Evolutionary conservation across 768 basidiomycete genomes (phyloP).

Genomic region (Leccinum subtestaceum): DNA sequence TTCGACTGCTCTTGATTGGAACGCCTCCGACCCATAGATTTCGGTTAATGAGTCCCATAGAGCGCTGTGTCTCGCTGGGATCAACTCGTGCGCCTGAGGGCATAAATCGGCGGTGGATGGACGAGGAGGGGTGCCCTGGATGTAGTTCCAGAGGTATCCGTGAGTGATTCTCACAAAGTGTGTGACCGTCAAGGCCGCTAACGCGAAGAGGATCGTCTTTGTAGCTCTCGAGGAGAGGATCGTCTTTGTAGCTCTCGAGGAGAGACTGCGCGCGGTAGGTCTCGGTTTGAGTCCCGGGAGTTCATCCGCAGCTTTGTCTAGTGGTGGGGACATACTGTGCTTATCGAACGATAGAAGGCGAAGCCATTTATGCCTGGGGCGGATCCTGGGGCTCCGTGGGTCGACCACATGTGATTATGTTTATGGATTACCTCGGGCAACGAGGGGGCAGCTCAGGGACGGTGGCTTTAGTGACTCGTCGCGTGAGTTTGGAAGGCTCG

Average conservation of each 20-base stretch:
- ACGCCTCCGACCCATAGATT: constrained; percentile 33
- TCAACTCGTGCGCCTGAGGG: constrained; percentile 33
- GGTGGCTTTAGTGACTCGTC: no score
- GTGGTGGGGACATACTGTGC: constrained; percentile 10
- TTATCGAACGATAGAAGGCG: not conserved
- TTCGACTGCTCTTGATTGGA: constrained; percentile 33
- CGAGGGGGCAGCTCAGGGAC: no score
- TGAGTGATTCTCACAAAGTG: constrained; percentile 10
- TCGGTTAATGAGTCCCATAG: constrained; percentile 34
- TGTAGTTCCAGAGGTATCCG: constrained; percentile 6
- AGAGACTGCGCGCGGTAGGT: not conserved
- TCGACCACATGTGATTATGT: no score
- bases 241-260: constrained; percentile 11
- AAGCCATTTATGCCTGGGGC: no score
- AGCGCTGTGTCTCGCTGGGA: constrained; percentile 33
- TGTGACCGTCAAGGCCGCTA: constrained; percentile 19
- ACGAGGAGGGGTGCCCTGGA: not conserved
- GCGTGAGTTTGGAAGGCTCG: no score
- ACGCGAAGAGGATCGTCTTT: constrained; percentile 15
- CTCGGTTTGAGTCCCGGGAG: constrained; percentile 13
- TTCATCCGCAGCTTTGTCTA: constrained; percentile 5
- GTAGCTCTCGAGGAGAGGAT: constrained; percentile 10
- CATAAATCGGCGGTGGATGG: constrained; percentile 24
- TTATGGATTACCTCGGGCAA: no score
- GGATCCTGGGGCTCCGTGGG: no score